phyloP scores from a whole-genome alignment of 306 rosid species.

The Quercus agrifolia region DNA sequence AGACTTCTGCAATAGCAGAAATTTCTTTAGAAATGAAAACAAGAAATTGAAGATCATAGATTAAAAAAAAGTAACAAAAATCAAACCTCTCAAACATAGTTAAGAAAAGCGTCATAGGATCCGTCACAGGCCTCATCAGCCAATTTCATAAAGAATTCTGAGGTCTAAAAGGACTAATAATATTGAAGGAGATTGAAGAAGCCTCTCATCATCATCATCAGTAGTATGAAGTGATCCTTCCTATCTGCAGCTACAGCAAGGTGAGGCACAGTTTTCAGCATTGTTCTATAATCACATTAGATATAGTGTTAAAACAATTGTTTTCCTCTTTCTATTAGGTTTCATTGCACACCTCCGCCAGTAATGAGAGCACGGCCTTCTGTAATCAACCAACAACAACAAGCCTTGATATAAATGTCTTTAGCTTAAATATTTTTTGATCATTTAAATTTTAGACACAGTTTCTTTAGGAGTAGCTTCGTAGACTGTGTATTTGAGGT shows the following conservation, averaged over 20 bases:
- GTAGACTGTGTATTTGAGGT: no score
- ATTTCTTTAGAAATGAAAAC: not conserved
- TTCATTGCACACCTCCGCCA: constrained; percentile 51
- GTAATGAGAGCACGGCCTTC: constrained; percentile 88
- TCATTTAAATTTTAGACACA: no score
- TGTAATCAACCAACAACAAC: constrained; percentile 45
- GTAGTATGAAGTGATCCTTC: constrained; percentile 63
- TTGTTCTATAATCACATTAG: constrained; percentile 72
- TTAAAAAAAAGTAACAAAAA: constrained; percentile 19
- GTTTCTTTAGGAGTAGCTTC: no score
- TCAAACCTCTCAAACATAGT: constrained; percentile 83
- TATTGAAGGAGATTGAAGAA: constrained; percentile 91
- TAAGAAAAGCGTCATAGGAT: constrained; percentile 78
- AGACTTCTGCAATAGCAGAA: not conserved
- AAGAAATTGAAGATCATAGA: not conserved
- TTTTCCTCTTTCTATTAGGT: constrained; percentile 53
- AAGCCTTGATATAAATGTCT: not conserved
- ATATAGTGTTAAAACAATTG: constrained; percentile 50
- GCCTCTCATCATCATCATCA: constrained; percentile 94
- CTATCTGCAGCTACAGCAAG: constrained; percentile 77
- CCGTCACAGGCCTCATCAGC: constrained; percentile 83
- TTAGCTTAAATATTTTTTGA: not conserved
- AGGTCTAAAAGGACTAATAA: constrained; percentile 85
- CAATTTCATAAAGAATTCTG: constrained; percentile 77
- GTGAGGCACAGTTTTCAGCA: constrained; percentile 85